Evolutionary conservation across 1,139 yeast genomes (phyloP).

Genomic region (Geotrichum restrictum): DNA sequence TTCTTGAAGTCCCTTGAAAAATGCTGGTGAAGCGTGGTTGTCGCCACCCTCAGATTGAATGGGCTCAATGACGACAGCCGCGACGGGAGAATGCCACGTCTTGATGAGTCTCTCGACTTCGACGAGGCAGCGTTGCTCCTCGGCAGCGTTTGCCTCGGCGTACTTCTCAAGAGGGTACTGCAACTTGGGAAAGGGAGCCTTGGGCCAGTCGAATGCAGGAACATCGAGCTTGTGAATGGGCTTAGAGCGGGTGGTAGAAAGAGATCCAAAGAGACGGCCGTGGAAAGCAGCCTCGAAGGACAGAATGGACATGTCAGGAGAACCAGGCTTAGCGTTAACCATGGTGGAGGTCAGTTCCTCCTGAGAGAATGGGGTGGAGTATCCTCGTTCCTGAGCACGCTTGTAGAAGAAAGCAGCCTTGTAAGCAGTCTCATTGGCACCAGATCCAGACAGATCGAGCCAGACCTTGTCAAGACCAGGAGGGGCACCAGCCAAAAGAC

Average conservation of each 20-base stretch:
- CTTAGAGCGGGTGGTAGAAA: slow-evolving; percentile 73
- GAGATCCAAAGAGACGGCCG: slow-evolving; percentile 77
- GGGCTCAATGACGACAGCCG: slow-evolving; percentile 74
- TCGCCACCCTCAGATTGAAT: slow-evolving; percentile 87
- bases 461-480: slow-evolving; percentile 63
- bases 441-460: slow-evolving; percentile 79
- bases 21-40: slow-evolving; percentile 69
- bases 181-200: slow-evolving; percentile 73
- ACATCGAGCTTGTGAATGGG: slow-evolving; percentile 80
- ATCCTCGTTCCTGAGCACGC: slow-evolving; percentile 55
- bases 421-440: slow-evolving; percentile 79
- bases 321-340: slow-evolving; percentile 67
- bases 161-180: slow-evolving; percentile 65
- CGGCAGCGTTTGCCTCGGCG: slow-evolving; percentile 53
- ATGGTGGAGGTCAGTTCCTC: slow-evolving; percentile 63
- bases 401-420: slow-evolving; percentile 80
- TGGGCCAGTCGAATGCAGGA: slow-evolving; percentile 85
- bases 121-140: slow-evolving; percentile 64
- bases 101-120: slow-evolving; percentile 54
- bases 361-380: slow-evolving; percentile 48
- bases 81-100: slow-evolving; percentile 63
- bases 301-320: slow-evolving; percentile 68
- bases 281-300: slow-evolving; percentile 76
- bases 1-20: slow-evolving; percentile 75
- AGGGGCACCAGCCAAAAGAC: slow-evolving; percentile 62